Conservation (phyloP, 306 rosid species). For the Inga oerstediana region DNA sequence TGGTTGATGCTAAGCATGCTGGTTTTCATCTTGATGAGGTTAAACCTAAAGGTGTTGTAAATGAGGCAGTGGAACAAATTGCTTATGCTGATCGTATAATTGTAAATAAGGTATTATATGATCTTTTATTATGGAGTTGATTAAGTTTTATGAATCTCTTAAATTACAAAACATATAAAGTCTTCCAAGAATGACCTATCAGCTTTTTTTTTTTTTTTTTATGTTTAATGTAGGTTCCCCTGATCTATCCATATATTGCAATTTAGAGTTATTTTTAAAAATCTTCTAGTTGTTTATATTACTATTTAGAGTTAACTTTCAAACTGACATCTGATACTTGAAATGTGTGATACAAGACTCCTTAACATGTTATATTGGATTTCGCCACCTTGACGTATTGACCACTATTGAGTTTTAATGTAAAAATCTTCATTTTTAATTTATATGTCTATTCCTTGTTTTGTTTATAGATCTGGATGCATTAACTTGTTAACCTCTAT, state of each 20-base stretch:
- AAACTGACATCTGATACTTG: background rate
- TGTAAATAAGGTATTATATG: conserved; percentile 75
- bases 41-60: conserved; percentile 86
- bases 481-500: background rate
- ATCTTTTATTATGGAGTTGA: background rate
- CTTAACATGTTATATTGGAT: background rate
- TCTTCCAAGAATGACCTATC: conserved; percentile 19
- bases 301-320: background rate
- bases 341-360: background rate
- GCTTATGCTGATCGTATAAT: conserved; percentile 96
- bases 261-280: background rate
- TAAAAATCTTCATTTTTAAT: background rate
- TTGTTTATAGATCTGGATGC: background rate
- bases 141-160: conserved; percentile 3
- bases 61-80: conserved; percentile 92
- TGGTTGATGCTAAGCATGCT: conserved; percentile 94
- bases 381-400: background rate
- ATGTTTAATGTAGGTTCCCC: background rate
- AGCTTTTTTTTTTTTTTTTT: background rate
- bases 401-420: background rate
- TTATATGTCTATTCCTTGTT: background rate
- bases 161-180: conserved; percentile 10
- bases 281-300: conserved; percentile 1
- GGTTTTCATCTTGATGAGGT: conserved; percentile 81
- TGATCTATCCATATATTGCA: background rate